Evolutionary conservation across 2,329 filamentous ascomycete genomes (phyloP).

Genomic region (Paradendryphiella salina): DNA sequence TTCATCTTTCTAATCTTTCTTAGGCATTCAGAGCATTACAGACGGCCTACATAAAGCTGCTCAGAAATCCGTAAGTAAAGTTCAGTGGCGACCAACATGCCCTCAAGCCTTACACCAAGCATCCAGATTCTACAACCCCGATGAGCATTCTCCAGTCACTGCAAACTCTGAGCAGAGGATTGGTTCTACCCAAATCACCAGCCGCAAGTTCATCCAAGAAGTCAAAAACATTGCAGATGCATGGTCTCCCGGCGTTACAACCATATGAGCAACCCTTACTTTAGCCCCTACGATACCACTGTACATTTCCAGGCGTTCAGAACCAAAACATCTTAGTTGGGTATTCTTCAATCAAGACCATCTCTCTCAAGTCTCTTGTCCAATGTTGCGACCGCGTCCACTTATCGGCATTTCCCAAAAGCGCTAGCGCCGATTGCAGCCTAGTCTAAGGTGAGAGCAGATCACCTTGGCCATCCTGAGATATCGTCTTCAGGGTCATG

Average conservation of each 20-base stretch:
- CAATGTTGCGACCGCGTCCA: background rate
- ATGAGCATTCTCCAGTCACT: constrained; percentile 71
- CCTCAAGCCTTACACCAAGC: constrained; percentile 66
- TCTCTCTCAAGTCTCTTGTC: background rate
- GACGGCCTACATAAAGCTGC: constrained; percentile 81
- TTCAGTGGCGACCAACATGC: no score
- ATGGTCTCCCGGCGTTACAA: constrained; percentile 76
- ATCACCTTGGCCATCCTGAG: constrained; percentile 27
- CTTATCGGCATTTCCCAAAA: constrained; percentile 13
- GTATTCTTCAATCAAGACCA: background rate
- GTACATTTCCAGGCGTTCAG: constrained; percentile 36
- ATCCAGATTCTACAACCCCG: constrained; percentile 79
- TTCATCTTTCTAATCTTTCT: constrained; percentile 8
- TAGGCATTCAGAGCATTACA: constrained; percentile 89
- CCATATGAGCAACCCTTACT: constrained; percentile 51
- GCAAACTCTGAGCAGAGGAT: constrained; percentile 51
- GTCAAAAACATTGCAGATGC: constrained; percentile 81
- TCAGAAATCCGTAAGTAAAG: constrained; percentile 70
- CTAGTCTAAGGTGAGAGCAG: constrained; percentile 26
- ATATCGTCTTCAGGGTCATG: constrained; percentile 9
- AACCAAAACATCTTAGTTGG: background rate
- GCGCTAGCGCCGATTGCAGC: constrained; percentile 28
- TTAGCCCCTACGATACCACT: constrained; percentile 22
- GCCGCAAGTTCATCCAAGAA: constrained; percentile 76
- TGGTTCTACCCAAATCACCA: constrained; percentile 70